Percentiles rank a stretch among this genome's conserved stretches.
Conservation (phyloP, 345 rosid species). For the Aquilaria yunnanensis region DNA sequence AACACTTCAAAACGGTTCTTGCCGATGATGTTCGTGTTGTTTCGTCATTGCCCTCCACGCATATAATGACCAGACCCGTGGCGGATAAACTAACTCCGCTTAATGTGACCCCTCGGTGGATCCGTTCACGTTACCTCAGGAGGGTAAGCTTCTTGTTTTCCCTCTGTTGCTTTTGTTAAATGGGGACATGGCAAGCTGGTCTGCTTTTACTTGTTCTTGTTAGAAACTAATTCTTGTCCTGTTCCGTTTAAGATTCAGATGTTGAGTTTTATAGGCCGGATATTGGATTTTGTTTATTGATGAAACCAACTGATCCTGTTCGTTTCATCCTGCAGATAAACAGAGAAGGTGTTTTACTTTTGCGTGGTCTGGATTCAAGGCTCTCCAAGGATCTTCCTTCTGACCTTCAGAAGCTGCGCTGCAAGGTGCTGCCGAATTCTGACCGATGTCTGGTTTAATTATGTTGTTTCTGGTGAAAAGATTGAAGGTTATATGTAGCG, state of each 20-base stretch:
- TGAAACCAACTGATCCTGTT: constrained; percentile 1
- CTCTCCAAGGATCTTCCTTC: constrained; percentile 88
- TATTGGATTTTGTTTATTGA: background rate
- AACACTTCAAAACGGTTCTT: constrained; percentile 74
- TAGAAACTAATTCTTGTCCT: background rate
- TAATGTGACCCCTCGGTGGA: constrained; percentile 84
- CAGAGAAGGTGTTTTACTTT: constrained; percentile 79
- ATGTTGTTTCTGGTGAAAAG: background rate
- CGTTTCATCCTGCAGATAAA: constrained; percentile 51
- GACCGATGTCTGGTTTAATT: background rate
- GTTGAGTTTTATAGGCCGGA: background rate
- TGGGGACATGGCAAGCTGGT: background rate
- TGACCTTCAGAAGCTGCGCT: constrained; percentile 91
- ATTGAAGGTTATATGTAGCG: background rate
- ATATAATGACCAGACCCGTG: constrained; percentile 79
- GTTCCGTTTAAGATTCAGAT: background rate
- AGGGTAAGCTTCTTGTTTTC: constrained; percentile 38
- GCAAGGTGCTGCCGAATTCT: constrained; percentile 52
- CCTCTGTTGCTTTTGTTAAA: background rate
- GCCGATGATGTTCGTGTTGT: constrained; percentile 78
- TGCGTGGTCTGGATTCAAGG: constrained; percentile 90
- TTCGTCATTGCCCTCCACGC: constrained; percentile 73
- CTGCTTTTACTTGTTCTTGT: background rate
- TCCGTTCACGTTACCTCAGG: constrained; percentile 79
- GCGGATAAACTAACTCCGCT: constrained; percentile 76